Evolutionary conservation across 2,329 filamentous ascomycete genomes (phyloP), one percentile per base, ranked within the genome.

Genomic region (Claviceps cyperi): DNA sequence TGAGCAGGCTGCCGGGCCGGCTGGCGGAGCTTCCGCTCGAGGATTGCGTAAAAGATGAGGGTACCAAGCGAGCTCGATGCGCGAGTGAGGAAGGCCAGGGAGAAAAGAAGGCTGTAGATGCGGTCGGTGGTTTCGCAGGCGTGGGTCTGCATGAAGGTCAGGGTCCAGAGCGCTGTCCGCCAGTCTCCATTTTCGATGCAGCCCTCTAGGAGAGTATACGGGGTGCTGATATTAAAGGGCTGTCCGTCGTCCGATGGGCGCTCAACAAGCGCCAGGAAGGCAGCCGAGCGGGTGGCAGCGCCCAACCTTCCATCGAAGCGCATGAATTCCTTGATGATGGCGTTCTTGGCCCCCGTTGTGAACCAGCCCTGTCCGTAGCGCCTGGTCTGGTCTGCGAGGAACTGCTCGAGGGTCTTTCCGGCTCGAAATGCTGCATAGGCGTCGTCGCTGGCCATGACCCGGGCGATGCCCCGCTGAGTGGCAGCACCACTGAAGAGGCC

Each of bases 361-460:
- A 71, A 59, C 74, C 74, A 77, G n/a, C 60, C 61, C 1, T 60
- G 54, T 4, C 73, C 72, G 58, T 76, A 77, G 3, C 69, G 64
- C 8, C 60, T 59, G 5, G 63, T 56, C 55, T 74, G 71, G 36
- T 65, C 60, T 9, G 55, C 53, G 7, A 75, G 50, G 51, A 77
- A 75, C 0, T 54, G 50, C 2, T 62, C 54, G 0, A 70, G 55
- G 38, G 58, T 57, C 44, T 62, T 63, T 8, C 64, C 63, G 5
- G 62, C 55, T 49, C 60, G 59, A n/a, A 69, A 62, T 5, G 71
- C 66, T 9, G 64, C 62, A 55, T 73, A 66, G 14, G 68, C 60
- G 52, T 76, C 73, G 46, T 66, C 60, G 11, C 60, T 54, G 7
- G 67, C 71, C 67, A 75, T 70, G 43, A 69, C 62, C 11, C 57